Evolutionary conservation across 2,329 filamentous ascomycete genomes (phyloP), one percentile per base, ranked within the genome.

Genomic region (Microdochium bolleyi): DNA sequence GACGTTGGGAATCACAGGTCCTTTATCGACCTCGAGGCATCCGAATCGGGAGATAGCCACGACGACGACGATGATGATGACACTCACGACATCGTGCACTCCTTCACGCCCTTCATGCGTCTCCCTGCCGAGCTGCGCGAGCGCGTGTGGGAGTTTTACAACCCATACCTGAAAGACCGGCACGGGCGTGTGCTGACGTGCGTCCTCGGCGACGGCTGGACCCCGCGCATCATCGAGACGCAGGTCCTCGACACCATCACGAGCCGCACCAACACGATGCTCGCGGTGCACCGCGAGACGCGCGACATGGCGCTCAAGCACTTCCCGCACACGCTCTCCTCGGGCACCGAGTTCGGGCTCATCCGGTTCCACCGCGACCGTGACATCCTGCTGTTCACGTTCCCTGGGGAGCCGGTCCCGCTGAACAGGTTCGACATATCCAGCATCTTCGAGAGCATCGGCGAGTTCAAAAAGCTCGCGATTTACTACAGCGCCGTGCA

Each of bases 41-140:
- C 34, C 14, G 34, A 38, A 19, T 38, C 34, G 7, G 34, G 34
- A 4, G 11, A 14, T 5, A 38, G 34, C 16, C n/a, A n/a, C n/a
- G 34, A 38, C 13, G 34, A 38, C 16, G 7, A 38, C 7, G n/a
- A 19, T 4, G 34, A 38, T 16, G 34, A 38, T 8, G 5, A 27
- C 32, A 38, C 48, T 5, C n/a, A n/a, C n/a, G 32, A 25, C 8
- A n/a, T 24, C 19, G 22, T 19, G n/a, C 32, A 52, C 21, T 61
- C 52, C 21, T 71, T 71, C 50, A 65, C 64, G 5, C 66, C 70
- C 24, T 71, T 71, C 54, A 55, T 49, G 32, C 59, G 54, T 19
- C 57, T 71, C 2, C 69, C 69, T 1, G 52, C 58, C 8, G 69
- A 72, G 53, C 62, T 72, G 13, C 67, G 68, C 32, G 48, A 58